Evolutionary conservation across 2,329 filamentous ascomycete species (phyloP).

Genomic region (Capronia coronata): DNA sequence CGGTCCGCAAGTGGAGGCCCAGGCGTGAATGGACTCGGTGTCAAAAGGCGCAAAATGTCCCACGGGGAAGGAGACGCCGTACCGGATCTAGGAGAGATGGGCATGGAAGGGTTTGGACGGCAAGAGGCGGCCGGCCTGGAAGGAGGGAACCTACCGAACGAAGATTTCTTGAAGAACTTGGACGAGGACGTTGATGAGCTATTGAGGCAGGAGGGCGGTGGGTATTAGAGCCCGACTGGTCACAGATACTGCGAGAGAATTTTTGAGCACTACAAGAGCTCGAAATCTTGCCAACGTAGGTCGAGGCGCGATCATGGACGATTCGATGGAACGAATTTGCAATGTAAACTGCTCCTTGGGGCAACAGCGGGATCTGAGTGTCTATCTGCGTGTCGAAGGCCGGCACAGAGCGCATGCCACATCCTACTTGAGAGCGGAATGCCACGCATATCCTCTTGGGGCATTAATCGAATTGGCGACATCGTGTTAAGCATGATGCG

Average conservation of each 20-base stretch:
- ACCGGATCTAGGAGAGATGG: constrained; percentile 28
- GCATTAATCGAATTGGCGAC: too few relatives aligned
- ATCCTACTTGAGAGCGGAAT: too few relatives aligned
- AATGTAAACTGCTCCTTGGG: too few relatives aligned
- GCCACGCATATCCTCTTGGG: too few relatives aligned
- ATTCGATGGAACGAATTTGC: too few relatives aligned
- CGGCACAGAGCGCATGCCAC: too few relatives aligned
- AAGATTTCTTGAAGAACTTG: constrained; percentile 50
- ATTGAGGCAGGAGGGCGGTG: constrained; percentile 42
- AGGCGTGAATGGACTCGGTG: constrained; percentile 32
- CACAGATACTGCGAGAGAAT: neutral
- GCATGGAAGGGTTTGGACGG: constrained; percentile 23
- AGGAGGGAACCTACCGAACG: constrained; percentile 25
- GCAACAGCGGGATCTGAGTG: too few relatives aligned
- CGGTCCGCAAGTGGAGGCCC: constrained; percentile 13
- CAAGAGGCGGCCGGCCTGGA: neutral
- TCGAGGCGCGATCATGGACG: too few relatives aligned
- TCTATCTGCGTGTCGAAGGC: too few relatives aligned
- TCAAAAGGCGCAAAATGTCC: constrained; percentile 46
- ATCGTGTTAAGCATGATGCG: too few relatives aligned
- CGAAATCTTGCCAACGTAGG: too few relatives aligned
- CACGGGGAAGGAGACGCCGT: constrained; percentile 43
- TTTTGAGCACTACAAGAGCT: neutral
- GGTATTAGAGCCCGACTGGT: neutral
- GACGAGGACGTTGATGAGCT: constrained; percentile 58